A percentile compares a stretch with the other conserved stretches of the same genome.
phyloP scores from a whole-genome alignment of 2,329 filamentous ascomycete species.

The Pleurostoma richardsiae region DNA sequence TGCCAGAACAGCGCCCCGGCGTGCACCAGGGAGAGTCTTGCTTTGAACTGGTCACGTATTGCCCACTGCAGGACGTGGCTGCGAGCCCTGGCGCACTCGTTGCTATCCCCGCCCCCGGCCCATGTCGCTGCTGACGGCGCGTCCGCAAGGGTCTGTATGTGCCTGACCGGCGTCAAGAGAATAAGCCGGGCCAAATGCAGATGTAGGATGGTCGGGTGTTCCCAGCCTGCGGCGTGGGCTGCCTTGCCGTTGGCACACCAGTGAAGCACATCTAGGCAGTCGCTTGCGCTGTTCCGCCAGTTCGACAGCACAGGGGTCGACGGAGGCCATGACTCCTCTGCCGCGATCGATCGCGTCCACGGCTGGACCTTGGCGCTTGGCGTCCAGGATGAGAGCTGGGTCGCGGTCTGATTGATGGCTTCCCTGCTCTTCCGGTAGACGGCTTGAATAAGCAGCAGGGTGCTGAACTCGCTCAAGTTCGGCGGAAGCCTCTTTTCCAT shows the following conservation, averaged over 20 bases:
- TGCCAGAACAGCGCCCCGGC: slow-evolving; percentile 48
- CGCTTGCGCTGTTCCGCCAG: slow-evolving; percentile 36
- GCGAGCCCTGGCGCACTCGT: slow-evolving; percentile 7
- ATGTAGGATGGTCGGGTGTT: slow-evolving; percentile 35
- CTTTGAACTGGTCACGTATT: slow-evolving; percentile 46
- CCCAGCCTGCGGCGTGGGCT: slow-evolving; percentile 29
- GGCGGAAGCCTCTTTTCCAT: too few relatives aligned
- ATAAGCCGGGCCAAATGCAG: slow-evolving; percentile 34
- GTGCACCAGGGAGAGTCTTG: slow-evolving; percentile 50
- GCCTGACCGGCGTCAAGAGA: slow-evolving; percentile 25
- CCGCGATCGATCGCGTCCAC: too few relatives aligned
- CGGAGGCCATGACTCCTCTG: too few relatives aligned
- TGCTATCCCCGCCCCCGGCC: slow-evolving; percentile 5
- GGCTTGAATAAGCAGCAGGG: too few relatives aligned
- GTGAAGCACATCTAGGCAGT: slow-evolving; percentile 34
- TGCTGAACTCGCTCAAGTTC: too few relatives aligned
- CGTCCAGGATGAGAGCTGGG: too few relatives aligned
- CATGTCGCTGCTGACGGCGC: slow-evolving; percentile 12
- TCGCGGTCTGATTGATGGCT: too few relatives aligned
- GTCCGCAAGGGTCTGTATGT: slow-evolving; percentile 1
- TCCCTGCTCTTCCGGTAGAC: too few relatives aligned
- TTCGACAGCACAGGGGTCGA: slow-evolving; percentile 14
- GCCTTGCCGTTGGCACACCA: slow-evolving; percentile 35
- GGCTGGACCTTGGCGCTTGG: too few relatives aligned
- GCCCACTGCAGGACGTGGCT: slow-evolving; percentile 38